These are phyloP conservation scores for Moesziomyces sp. DNA, from an alignment of 1,284 basidiomycete species.

Conservation along the genomic window DNA sequence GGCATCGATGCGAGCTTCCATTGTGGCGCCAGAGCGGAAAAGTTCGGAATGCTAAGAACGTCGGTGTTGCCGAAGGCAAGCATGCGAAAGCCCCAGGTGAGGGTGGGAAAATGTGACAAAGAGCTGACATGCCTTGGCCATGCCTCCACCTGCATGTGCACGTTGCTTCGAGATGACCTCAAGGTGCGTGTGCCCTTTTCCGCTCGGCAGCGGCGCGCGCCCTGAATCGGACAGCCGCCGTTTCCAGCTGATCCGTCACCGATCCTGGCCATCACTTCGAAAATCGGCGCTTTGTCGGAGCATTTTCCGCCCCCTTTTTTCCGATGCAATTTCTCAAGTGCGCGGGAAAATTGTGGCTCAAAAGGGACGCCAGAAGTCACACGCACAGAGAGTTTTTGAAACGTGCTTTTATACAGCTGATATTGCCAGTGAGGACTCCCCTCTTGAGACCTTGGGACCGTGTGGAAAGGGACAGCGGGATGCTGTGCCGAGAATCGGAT, in stretches of 20 bases:
- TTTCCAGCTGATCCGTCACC: background rate
- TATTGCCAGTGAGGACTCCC: background rate
- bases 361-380: no score
- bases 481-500: conserved; percentile 13
- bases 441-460: conserved; percentile 1
- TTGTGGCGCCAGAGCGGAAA: no score
- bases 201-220: background rate
- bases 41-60: background rate
- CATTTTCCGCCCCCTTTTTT: background rate
- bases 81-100: background rate
- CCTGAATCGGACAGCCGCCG: background rate
- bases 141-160: conserved; percentile 11
- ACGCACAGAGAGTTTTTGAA: background rate
- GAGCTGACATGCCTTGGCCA: conserved; percentile 10
- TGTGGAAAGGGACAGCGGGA: conserved; percentile 6
- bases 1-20: no score
- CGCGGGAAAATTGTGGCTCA: no score
- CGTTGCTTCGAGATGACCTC: conserved; percentile 28
- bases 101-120: background rate
- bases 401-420: conserved; percentile 4
- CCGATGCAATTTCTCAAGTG: background rate
- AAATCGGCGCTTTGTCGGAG: background rate
- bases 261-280: background rate
- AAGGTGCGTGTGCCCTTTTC: conserved; percentile 25
- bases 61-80: background rate